Evolutionary conservation across 345 rosid genomes (phyloP), one percentile per base, ranked within the genome.

Genomic region (Hypericum androsaemum): DNA sequence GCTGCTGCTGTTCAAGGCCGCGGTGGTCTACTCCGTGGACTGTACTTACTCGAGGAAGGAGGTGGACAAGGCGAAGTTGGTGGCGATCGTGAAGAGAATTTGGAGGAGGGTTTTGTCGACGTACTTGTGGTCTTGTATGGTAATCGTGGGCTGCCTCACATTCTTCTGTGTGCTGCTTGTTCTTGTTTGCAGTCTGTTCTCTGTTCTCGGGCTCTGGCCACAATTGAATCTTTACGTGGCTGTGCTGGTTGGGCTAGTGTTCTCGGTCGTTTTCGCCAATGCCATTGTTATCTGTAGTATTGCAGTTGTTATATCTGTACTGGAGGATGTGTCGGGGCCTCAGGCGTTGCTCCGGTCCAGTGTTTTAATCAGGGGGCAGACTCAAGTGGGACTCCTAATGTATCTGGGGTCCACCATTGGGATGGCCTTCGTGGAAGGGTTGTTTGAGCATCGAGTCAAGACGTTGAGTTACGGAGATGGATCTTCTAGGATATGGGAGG

Each of bases 371-470:
- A 82, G 75, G 74, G 95, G 92, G 32, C 95, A 87, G 77, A 84
- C 88, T 50, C 96, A 87, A 60, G 92, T 90, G 17, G 98, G 92
- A 57, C 81, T 90, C 56, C 39, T 90, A 67, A 79, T 87, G 70
- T 84, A 69, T 64, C 76, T 90, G 12, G 92, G 95, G 17, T 79
- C 98, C 2, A 84, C 98, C 8, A 81, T 87, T 17, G 92, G 88
- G 38, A 60, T 80, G 69, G 80, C 82, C 5, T 78, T 87, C 63
- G 79, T 82, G 50, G 92, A 79, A 64, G 95, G 98, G 12, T 73
- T 90, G 79, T 87, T 87, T 71, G 89, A 90, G 72, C 96, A 90
- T 60, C 77, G 95, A 57, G 92, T 90, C 50, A 90, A 76, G 80
- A 75, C 75, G 12, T 49, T 90, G 79, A 90, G 89, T 54, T 84